Base-by-base conservation (phyloP, 2,329 filamentous ascomycete species). In the Aspergillus oerlinghausenensis region DNA sequence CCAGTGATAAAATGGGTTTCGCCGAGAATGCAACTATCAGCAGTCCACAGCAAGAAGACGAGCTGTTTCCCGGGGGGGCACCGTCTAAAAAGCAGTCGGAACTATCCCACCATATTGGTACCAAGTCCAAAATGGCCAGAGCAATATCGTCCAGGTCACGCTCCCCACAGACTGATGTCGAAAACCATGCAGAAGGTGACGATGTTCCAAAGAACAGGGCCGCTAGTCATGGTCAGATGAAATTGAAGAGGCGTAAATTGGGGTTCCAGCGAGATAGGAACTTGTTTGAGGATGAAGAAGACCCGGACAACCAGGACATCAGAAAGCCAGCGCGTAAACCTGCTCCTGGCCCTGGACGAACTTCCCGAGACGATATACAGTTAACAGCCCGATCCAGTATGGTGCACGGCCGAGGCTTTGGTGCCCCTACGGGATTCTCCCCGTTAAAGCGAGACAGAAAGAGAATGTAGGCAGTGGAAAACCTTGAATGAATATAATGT, bases 201-300 rank as follows among this genome's bases (percentile, higher is more conserved):
- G 14, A 35, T 52, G 40, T 32, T 47, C 26, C 29, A 9, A 40
- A 47, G 48, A 59, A n/a, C 43, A 55, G n/a, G 26, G 23, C 48
- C 14, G 49, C 55, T 9, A 60, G 63, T 14, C 63, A 62, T n/a
- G 63, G 57, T 7, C 76, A 73, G 21, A 67, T 69, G 60, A 79
- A 67, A 60, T 86, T 84, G 69, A 90, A 88, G 80, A 92, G 88
- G 78, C 84, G 88, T 60, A 92, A 90, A 73, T 75, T 89, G 1
- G 85, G 86, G 3, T 77, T 75, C 23, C 79, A 81, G 23, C 84
- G 82, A 50, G 84, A 85, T 61, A 80, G 77, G 63, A 89, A 85
- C 3, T 70, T 94, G 5, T 90, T 93, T 64, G 87, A 88, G 57
- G 87, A 88, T 8, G 87, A 87, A 4, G 87, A 88, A 8, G 84